phyloP scores from a whole-genome alignment of 352 stramenopile genomes.

The Globisporangium irregulare region DNA sequence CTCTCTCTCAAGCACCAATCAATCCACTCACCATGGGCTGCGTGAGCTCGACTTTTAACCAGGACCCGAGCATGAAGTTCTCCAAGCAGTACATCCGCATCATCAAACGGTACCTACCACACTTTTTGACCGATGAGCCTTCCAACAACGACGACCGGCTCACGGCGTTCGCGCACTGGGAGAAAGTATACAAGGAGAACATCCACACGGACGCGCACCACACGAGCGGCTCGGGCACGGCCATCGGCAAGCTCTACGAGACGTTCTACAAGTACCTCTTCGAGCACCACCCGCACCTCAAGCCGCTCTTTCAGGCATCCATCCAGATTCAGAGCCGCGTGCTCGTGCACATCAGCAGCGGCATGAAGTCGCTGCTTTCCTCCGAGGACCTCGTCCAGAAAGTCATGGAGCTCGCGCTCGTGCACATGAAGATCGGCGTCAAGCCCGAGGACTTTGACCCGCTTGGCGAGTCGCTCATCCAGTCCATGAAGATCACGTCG shows the following conservation, averaged over 20 bases:
- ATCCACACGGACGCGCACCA: constrained; percentile 55
- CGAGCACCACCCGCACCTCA: constrained; percentile 51
- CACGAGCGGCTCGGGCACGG: constrained; percentile 36
- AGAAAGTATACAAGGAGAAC: constrained; percentile 63
- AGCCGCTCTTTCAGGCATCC: constrained; percentile 58
- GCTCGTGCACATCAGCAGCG: constrained; percentile 60
- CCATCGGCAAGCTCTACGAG: constrained; percentile 54
- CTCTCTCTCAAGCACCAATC: background rate
- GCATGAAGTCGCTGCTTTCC: constrained; percentile 57
- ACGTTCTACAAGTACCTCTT: constrained; percentile 73
- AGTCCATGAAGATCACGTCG: constrained; percentile 56
- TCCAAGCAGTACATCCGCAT: constrained; percentile 67
- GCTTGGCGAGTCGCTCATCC: constrained; percentile 51
- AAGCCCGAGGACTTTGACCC: constrained; percentile 63
- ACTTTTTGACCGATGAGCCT: constrained; percentile 52
- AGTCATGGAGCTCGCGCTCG: constrained; percentile 49
- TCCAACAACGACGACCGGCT: constrained; percentile 50
- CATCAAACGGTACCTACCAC: constrained; percentile 54
- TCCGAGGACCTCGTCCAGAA: constrained; percentile 57
- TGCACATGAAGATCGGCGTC: constrained; percentile 71
- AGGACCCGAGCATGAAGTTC: constrained; percentile 31
- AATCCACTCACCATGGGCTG: constrained; percentile 31
- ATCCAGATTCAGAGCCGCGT: constrained; percentile 59
- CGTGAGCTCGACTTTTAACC: constrained; percentile 19
- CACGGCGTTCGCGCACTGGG: constrained; percentile 59